Evolutionary conservation across 345 rosid genomes (phyloP).

Genomic region (Salix udensis): DNA sequence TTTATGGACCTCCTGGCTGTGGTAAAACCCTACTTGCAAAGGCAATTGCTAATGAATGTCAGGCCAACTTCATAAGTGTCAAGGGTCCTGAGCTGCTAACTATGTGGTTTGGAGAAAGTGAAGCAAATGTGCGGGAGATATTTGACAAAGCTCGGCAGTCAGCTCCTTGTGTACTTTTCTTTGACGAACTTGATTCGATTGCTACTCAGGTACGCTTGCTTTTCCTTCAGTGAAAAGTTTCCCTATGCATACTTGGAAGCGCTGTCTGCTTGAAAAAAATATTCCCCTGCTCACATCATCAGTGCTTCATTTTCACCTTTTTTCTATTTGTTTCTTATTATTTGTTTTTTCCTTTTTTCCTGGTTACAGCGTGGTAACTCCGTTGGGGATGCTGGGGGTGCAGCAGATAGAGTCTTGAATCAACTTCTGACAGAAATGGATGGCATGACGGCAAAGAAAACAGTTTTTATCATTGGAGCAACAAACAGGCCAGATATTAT

Average conservation of each 20-base stretch:
- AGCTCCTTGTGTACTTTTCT: conserved; percentile 39
- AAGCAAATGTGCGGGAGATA: conserved; percentile 34
- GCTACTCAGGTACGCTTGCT: conserved; percentile 28
- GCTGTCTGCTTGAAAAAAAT: neutral
- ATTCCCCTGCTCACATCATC: neutral
- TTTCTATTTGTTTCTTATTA: neutral
- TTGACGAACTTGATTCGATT: conserved; percentile 36
- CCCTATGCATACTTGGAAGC: neutral
- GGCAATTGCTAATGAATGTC: conserved; percentile 38
- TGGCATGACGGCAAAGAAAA: conserved; percentile 38
- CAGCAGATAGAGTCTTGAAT: conserved; percentile 36
- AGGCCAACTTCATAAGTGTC: conserved; percentile 37
- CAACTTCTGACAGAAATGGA: conserved; percentile 44
- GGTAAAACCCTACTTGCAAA: conserved; percentile 41
- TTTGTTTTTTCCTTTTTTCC: neutral
- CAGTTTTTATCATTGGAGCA: conserved; percentile 35
- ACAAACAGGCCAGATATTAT: conserved; percentile 35
- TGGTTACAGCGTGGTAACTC: conserved; percentile 29
- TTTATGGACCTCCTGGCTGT: conserved; percentile 35
- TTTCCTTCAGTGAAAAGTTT: neutral
- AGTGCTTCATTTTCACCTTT: neutral
- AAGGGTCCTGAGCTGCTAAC: conserved; percentile 36
- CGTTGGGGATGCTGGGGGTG: conserved; percentile 41
- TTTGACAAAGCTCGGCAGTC: conserved; percentile 40
- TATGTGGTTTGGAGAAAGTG: conserved; percentile 42